A percentile compares a stretch with the other conserved stretches of the same genome.
phyloP scores from a whole-genome alignment of 345 rosid species.

The Mangifera indica region DNA sequence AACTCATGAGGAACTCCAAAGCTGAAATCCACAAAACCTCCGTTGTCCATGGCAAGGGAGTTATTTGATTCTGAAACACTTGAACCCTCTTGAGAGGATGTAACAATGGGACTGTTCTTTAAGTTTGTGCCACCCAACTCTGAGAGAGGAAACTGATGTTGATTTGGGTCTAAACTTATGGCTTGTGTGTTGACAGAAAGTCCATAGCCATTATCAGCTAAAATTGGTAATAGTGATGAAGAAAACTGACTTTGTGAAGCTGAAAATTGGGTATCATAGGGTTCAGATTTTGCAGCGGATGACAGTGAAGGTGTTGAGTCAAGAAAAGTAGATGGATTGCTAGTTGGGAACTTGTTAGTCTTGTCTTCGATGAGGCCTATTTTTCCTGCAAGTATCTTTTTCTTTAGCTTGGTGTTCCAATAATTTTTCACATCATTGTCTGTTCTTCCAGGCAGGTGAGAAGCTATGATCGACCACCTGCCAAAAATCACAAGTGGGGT shows the following conservation, averaged over 20 bases:
- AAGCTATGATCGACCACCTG: conserved; percentile 64
- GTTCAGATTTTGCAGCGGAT: conserved; percentile 20
- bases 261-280: background rate
- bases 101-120: conserved; percentile 12
- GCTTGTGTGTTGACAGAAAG: conserved; percentile 11
- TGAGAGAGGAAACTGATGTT: conserved; percentile 13
- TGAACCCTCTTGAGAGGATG: conserved; percentile 25
- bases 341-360: background rate
- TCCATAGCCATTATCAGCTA: conserved; percentile 17
- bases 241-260: conserved; percentile 22
- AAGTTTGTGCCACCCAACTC: conserved; percentile 9
- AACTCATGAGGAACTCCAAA: conserved; percentile 26
- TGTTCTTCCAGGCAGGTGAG: conserved; percentile 57
- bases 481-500: conserved; percentile 17
- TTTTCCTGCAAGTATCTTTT: conserved; percentile 40
- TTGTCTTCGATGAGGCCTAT: conserved; percentile 14
- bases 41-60: conserved; percentile 26
- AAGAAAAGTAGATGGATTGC: background rate
- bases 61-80: conserved; percentile 31
- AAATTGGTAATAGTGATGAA: conserved; percentile 16
- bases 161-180: conserved; percentile 17
- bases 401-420: conserved; percentile 67
- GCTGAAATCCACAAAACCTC: conserved; percentile 19
- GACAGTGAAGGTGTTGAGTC: conserved; percentile 9
- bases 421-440: conserved; percentile 65